Base-by-base conservation (phyloP, 495 filamentous ascomycete species). In the Penicillium alfredii region DNA sequence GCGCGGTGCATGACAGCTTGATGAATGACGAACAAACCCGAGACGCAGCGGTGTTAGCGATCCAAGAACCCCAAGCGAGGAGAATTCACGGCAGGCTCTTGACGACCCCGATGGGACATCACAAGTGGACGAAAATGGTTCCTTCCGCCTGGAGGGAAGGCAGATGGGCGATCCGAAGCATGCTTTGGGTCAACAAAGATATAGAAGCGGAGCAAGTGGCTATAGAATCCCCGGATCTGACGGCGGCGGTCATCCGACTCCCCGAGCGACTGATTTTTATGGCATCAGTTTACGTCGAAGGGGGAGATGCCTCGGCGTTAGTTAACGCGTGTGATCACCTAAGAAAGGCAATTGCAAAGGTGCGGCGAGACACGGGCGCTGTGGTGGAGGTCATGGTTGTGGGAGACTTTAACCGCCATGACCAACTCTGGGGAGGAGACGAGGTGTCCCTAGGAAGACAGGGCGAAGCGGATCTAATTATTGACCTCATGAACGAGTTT, bases 401-500 rank as follows among this genome's bases (percentile, higher is more conserved):
- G 33, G 54, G 56, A 27, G 54, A 64, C 48, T 61, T 61, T 31
- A 63, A 62, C 41, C 51, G 47, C 27, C 46, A 59, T 43, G 49
- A 66, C 49, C 49, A 53, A 38, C 47, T 65, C 8, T 67, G 43
- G 58, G 61, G 58, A 49, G 60, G 55, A 49, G 58, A 61, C 33
- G 35, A 51, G 9, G 44, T 64, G 23, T 44, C 45, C n/a, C 34
- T 30, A 17, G 31, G 15, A 19, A 54, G 51, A 33, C 49, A 63
- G 24, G 59, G 56, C 14, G 53, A 66, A 44, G 60, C 54, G 23
- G 56, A 53, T 33, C 45, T 39, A 26, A 59, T 63, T 28, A 59
- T 66, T 24, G 44, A 64, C 26, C 37, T 63, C 20, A 64, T 63
- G 35, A 56, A 40, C 25, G 47, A 63, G 21, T 47, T 46, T 28